Evolutionary conservation across 805 yeast species (phyloP).

Genomic region (Cyberlindnera bimundalis): DNA sequence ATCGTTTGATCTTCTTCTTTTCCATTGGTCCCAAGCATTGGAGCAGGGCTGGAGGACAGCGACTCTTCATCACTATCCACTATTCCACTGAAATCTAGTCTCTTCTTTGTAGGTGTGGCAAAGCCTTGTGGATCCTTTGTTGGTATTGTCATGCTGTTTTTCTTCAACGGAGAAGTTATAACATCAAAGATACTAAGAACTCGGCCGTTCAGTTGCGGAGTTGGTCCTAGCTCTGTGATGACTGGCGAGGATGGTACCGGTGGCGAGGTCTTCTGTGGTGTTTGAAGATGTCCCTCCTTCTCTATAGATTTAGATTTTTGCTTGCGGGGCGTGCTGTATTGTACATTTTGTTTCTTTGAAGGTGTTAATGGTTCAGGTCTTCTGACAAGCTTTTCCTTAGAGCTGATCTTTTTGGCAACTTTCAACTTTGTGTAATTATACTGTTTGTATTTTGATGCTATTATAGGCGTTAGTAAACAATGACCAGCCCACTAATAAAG

Average conservation of each 20-base stretch:
- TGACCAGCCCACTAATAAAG: background rate
- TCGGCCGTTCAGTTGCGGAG: slow-evolving; percentile 81
- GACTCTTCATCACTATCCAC: slow-evolving; percentile 9
- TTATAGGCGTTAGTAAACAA: background rate
- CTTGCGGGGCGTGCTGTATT: slow-evolving; percentile 7
- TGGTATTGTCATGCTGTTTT: too few species aligned
- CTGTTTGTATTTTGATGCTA: slow-evolving; percentile 19
- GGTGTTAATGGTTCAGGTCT: slow-evolving; percentile 30
- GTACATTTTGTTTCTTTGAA: slow-evolving; percentile 20
- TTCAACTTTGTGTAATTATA: slow-evolving; percentile 10
- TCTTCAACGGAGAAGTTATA: slow-evolving; percentile 15
- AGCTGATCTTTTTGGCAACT: background rate
- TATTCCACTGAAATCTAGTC: slow-evolving; percentile 11
- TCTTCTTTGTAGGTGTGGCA: slow-evolving; percentile 8
- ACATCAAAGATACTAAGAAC: slow-evolving; percentile 68
- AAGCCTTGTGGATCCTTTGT: too few species aligned
- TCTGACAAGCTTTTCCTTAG: too few species aligned
- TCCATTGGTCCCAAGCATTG: background rate
- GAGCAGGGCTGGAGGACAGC: slow-evolving; percentile 1
- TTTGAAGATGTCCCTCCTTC: slow-evolving; percentile 10
- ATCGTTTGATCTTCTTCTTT: background rate
- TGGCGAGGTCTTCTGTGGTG: slow-evolving; percentile 27
- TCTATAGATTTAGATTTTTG: slow-evolving; percentile 4
- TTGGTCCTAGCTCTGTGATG: slow-evolving; percentile 64
- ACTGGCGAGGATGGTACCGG: slow-evolving; percentile 9